Evolutionary conservation across 805 yeast species (phyloP).

Genomic region (Pichia occidentalis): DNA sequence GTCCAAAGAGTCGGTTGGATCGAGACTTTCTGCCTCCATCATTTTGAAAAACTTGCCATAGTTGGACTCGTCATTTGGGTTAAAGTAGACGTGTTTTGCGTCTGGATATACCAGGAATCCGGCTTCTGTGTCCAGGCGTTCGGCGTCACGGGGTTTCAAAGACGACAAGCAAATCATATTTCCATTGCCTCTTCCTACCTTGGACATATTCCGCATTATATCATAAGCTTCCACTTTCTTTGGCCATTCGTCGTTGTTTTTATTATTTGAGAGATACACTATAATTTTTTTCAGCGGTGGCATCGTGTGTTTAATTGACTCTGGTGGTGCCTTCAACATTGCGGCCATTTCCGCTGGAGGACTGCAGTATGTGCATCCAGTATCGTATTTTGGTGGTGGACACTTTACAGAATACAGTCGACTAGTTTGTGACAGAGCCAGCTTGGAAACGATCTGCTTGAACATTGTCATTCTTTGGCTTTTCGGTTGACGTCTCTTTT

Average conservation of each 20-base stretch:
- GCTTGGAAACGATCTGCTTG: no score
- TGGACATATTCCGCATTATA: conserved; percentile 25
- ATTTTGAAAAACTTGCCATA: conserved; percentile 5
- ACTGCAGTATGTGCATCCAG: conserved; percentile 57
- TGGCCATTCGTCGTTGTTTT: conserved; percentile 37
- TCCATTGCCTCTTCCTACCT: conserved; percentile 14
- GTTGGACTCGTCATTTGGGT: neutral
- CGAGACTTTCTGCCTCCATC: neutral
- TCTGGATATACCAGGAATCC: conserved; percentile 12
- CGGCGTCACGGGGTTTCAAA: conserved; percentile 1
- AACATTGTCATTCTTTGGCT: no score
- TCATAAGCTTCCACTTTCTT: conserved; percentile 45
- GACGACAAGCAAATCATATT: conserved; percentile 9
- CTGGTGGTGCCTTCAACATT: conserved; percentile 9
- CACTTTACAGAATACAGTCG: no score
- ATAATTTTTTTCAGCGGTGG: conserved; percentile 51
- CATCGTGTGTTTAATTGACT: conserved; percentile 40
- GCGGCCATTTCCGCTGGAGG: conserved; percentile 24
- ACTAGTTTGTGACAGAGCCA: no score
- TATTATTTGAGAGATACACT: conserved; percentile 41
- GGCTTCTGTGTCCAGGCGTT: neutral
- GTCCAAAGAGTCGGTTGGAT: neutral
- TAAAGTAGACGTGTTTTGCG: conserved; percentile 7
- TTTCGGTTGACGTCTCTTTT: no score
- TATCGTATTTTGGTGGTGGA: conserved; percentile 46